Evolutionary conservation across 768 basidiomycete species (phyloP).

Genomic region (Antrodiella citrinella): DNA sequence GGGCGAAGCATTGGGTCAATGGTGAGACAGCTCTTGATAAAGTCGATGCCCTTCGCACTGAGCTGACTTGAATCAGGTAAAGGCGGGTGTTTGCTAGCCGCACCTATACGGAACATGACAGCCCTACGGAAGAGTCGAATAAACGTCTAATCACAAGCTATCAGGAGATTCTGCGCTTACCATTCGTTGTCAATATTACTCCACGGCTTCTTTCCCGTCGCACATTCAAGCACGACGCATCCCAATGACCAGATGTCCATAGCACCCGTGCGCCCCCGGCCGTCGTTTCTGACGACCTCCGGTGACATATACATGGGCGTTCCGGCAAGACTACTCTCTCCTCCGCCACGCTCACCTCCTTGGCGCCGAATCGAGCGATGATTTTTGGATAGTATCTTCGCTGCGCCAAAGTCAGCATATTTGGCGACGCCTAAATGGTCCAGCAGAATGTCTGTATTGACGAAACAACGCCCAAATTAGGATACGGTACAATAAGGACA

Average conservation of each 20-base stretch:
- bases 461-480: not conserved
- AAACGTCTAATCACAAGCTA: not conserved
- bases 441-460: slow-evolving; percentile 76
- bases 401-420: slow-evolving; percentile 95
- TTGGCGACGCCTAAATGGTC: slow-evolving; percentile 89
- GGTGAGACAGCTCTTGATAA: slow-evolving; percentile 86
- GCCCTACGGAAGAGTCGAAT: slow-evolving; percentile 60
- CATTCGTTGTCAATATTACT: slow-evolving; percentile 99
- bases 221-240: slow-evolving; percentile 92
- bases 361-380: slow-evolving; percentile 71
- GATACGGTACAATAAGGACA: not conserved
- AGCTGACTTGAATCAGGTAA: slow-evolving; percentile 88
- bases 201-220: slow-evolving; percentile 97
- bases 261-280: slow-evolving; percentile 79
- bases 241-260: slow-evolving; percentile 99
- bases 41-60: slow-evolving; percentile 82
- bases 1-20: slow-evolving; percentile 83
- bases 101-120: slow-evolving; percentile 99
- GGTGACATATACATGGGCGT: slow-evolving; percentile 99
- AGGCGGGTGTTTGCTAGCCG: slow-evolving; percentile 93
- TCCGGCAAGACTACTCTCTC: slow-evolving; percentile 82
- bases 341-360: slow-evolving; percentile 36
- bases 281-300: slow-evolving; percentile 94
- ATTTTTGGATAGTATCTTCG: slow-evolving; percentile 90
- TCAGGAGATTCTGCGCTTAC: slow-evolving; percentile 39